Evolutionary conservation across 768 basidiomycete genomes (phyloP).

Genomic region (Lactarius psammicola): DNA sequence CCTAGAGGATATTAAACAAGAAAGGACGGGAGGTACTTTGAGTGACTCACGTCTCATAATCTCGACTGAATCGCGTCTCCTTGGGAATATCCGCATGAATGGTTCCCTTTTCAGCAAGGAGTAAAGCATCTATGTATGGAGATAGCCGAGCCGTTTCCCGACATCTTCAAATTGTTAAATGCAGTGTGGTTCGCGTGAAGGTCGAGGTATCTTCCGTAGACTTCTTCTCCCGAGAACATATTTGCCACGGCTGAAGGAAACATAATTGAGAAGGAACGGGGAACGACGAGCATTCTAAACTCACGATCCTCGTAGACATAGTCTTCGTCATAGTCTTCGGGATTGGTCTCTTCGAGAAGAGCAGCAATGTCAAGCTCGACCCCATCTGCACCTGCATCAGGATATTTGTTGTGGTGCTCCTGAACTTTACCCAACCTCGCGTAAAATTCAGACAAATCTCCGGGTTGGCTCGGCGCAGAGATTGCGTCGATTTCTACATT

Average conservation of each 20-base stretch:
- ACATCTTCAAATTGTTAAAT: slow-evolving; percentile 88
- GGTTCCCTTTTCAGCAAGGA: slow-evolving; percentile 55
- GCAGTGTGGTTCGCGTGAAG: slow-evolving; percentile 83
- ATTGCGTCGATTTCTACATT: slow-evolving; percentile 65
- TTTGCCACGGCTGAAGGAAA: slow-evolving; percentile 61
- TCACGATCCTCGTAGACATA: slow-evolving; percentile 84
- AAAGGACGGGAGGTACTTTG: slow-evolving; percentile 6
- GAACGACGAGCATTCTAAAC: slow-evolving; percentile 50
- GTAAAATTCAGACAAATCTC: slow-evolving; percentile 93
- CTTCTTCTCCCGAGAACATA: slow-evolving; percentile 95
- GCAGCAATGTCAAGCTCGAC: slow-evolving; percentile 83
- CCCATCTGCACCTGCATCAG: slow-evolving; percentile 77
- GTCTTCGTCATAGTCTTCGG: slow-evolving; percentile 67
- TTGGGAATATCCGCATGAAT: slow-evolving; percentile 70
- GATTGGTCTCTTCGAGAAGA: slow-evolving; percentile 73
- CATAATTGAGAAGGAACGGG: slow-evolving; percentile 13
- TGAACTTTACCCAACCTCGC: slow-evolving; percentile 92
- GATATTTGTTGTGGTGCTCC: slow-evolving; percentile 95
- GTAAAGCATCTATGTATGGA: slow-evolving; percentile 92
- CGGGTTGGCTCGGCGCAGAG: slow-evolving; percentile 51
- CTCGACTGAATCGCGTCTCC: slow-evolving; percentile 65
- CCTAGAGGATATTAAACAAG: slow-evolving; percentile 40
- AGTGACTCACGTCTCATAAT: slow-evolving; percentile 71
- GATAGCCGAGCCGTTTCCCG: slow-evolving; percentile 79
- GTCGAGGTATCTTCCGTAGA: slow-evolving; percentile 93